Evolutionary conservation across 2,329 filamentous ascomycete species (phyloP), one percentile per base, ranked within the genome.

Genomic region (Dactylellina drechsleri): DNA sequence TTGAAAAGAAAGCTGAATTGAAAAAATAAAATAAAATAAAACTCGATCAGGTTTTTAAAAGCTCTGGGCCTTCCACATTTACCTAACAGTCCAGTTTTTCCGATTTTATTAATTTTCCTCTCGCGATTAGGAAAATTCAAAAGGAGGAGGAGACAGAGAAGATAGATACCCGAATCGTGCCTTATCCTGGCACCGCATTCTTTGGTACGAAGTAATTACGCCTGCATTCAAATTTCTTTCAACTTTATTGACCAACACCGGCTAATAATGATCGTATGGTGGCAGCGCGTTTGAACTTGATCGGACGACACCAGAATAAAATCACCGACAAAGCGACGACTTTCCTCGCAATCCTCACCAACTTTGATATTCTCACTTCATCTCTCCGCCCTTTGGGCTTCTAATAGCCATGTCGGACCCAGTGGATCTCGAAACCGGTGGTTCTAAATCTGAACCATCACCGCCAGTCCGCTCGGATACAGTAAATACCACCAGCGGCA

Each of bases 371-470:
- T 23, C 12, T 52, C 10, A 52, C 12, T 43, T 4, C 6, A 31
- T 40, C 26, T 31, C 6, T 50, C 31, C 15, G 23, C 36, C 28
- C 28, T 7, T 49, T 15, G 16, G 12, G 31, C 20, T 49, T 40
- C 20, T 15, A 15, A 8, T 20, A 28, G 18, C n/a, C 41, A 74
- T 74, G 70, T 59, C 70, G 23, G 58, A 56, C 5, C 26, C 50
- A 23, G 43, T 40, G 40, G 70, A 74, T 64, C 70, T 74, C 41
- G 70, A 74, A 59, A 67, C 41, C 41, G 70, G 70, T 15, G 31
- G 41, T 43, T 31, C 18, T 18, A 10, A 45, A n/a, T 8, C 54
- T 58, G 20, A 18, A 8, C 41, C 57, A 26, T 59, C 56, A 8
- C 56, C 8, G 23, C 53, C 47, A 18, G 36, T n/a, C 23, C 28